Evolutionary conservation across 2,329 filamentous ascomycete species (phyloP).

Genomic region (Aspergillus hortae): DNA sequence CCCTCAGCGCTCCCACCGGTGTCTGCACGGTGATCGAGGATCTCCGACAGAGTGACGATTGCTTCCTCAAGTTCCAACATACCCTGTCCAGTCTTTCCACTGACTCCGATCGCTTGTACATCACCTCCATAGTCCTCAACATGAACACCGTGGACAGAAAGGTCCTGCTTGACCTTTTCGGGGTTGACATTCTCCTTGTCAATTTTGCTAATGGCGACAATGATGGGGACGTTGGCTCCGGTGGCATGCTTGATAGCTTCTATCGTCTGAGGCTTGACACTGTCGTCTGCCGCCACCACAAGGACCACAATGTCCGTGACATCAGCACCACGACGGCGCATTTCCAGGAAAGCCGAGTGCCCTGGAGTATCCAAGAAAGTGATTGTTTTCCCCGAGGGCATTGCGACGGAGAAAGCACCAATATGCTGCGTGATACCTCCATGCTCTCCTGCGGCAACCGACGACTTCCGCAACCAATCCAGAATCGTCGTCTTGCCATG

Average conservation of each 20-base stretch:
- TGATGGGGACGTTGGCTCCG: constrained; percentile 83
- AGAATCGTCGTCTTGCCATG: constrained; percentile 97
- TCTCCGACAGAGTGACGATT: constrained; percentile 78
- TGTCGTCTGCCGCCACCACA: constrained; percentile 94
- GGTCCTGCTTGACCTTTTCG: constrained; percentile 82
- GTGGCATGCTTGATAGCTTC: constrained; percentile 95
- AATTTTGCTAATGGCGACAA: constrained; percentile 96
- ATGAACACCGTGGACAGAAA: constrained; percentile 77
- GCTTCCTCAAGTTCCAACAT: constrained; percentile 92
- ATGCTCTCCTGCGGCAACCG: constrained; percentile 84
- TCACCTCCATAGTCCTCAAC: constrained; percentile 95
- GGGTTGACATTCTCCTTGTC: constrained; percentile 81
- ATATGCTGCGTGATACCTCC: constrained; percentile 99
- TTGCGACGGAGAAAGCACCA: constrained; percentile 87
- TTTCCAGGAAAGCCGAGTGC: constrained; percentile 90
- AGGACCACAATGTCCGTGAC: constrained; percentile 96
- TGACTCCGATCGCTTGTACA: constrained; percentile 85
- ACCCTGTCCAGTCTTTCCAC: constrained; percentile 87
- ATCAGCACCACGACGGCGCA: constrained; percentile 92
- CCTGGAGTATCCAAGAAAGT: constrained; percentile 97
- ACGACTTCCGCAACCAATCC: constrained; percentile 89
- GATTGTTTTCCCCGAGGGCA: constrained; percentile 82
- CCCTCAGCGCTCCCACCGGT: constrained; percentile 75
- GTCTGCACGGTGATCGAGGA: constrained; percentile 86
- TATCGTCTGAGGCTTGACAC: constrained; percentile 93